phyloP scores from a whole-genome alignment of 1,284 basidiomycete genomes.

The Ustilago xerochloae region DNA sequence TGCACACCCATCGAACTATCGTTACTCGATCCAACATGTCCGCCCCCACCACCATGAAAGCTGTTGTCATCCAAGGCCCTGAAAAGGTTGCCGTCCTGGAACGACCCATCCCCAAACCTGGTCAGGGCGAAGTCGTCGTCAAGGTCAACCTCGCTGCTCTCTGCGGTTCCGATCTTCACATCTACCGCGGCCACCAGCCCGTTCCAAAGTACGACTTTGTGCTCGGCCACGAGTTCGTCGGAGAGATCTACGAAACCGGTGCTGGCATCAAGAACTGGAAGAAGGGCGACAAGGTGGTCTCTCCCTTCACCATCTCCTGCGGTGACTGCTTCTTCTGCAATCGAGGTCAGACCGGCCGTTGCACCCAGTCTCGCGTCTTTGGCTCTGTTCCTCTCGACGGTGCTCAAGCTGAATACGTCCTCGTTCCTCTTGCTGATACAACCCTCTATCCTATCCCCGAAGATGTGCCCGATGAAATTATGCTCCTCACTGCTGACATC shows the following conservation, averaged over 20 bases:
- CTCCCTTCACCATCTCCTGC: slow-evolving; percentile 85
- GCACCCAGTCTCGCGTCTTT: slow-evolving; percentile 77
- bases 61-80: slow-evolving; percentile 59
- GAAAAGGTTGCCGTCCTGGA: slow-evolving; percentile 60
- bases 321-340: slow-evolving; percentile 74
- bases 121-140: slow-evolving; percentile 61
- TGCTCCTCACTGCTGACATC: slow-evolving; percentile 76
- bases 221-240: slow-evolving; percentile 85
- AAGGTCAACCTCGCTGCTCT: slow-evolving; percentile 72
- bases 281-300: slow-evolving; percentile 84
- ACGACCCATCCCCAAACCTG: slow-evolving; percentile 54
- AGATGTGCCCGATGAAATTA: slow-evolving; percentile 70
- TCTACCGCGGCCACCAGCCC: slow-evolving; percentile 54
- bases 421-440: slow-evolving; percentile 80
- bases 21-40: slow-evolving; percentile 14
- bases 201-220: slow-evolving; percentile 55
- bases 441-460: slow-evolving; percentile 76
- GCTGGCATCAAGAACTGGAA: slow-evolving; percentile 76
- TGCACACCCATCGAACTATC: background rate
- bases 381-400: slow-evolving; percentile 80
- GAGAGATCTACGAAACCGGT: slow-evolving; percentile 80
- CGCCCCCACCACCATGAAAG: slow-evolving; percentile 57
- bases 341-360: slow-evolving; percentile 80
- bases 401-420: slow-evolving; percentile 86
- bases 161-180: slow-evolving; percentile 84